phyloP scores from a whole-genome alignment of 2,329 filamentous ascomycete genomes.

The Apiospora marii region DNA sequence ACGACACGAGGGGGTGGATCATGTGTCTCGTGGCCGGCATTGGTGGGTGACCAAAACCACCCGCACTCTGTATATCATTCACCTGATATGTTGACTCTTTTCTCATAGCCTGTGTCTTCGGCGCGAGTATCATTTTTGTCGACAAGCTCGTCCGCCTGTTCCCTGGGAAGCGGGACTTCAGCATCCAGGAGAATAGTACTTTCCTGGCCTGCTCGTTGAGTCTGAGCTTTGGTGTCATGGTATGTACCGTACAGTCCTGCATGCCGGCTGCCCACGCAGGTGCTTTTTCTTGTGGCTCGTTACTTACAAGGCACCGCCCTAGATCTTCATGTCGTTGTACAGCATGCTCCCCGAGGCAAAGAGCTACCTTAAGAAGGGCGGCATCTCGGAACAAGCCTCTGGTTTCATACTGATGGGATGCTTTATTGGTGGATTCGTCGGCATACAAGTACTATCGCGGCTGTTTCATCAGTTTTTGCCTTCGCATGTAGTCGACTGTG shows the following conservation, averaged over 20 bases:
- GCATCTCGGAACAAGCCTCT: conserved; percentile 71
- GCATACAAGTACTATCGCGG: conserved; percentile 77
- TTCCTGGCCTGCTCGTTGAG: conserved; percentile 91
- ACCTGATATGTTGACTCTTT: conserved; percentile 30
- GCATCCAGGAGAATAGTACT: conserved; percentile 85
- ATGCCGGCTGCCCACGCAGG: conserved; percentile 17
- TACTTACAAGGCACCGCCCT: conserved; percentile 19
- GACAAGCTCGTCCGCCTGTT: conserved; percentile 79
- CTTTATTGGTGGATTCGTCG: conserved; percentile 76
- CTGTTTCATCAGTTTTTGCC: conserved; percentile 78
- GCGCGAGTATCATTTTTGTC: conserved; percentile 85
- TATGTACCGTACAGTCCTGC: conserved; percentile 51
- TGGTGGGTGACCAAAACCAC: conserved; percentile 53
- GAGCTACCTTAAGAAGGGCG: conserved; percentile 75
- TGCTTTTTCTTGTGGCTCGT: background rate
- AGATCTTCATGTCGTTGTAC: conserved; percentile 92
- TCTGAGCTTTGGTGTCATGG: conserved; percentile 96
- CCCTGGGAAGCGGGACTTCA: conserved; percentile 78
- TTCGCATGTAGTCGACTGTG: conserved; percentile 82
- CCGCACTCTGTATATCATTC: conserved; percentile 22
- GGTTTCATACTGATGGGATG: conserved; percentile 73
- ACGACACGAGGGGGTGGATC: conserved; percentile 93
- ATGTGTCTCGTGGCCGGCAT: conserved; percentile 85
- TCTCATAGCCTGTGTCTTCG: conserved; percentile 67
- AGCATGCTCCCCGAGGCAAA: conserved; percentile 92